Percentiles rank a stretch among this genome's conserved stretches.
phyloP scores from a whole-genome alignment of 495 filamentous ascomycete genomes.

The Annulohypoxylon stygium region DNA sequence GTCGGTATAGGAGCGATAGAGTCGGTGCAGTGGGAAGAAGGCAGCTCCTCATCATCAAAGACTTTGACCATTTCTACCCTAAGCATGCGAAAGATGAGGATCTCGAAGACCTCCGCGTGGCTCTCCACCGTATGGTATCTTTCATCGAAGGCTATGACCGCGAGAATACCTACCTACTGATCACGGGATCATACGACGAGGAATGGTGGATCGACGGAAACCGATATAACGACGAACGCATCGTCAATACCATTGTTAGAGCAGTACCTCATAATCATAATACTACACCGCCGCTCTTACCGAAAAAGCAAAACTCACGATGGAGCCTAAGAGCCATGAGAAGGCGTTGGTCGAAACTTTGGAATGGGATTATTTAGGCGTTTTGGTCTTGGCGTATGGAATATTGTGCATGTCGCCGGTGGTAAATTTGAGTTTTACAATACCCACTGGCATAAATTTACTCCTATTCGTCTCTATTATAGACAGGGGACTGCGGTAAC shows the following conservation, averaged over 20 bases:
- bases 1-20: not conserved
- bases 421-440: not conserved
- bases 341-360: slow-evolving; percentile 2
- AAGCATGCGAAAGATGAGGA: not conserved
- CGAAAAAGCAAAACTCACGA: not conserved
- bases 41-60: slow-evolving; percentile 11
- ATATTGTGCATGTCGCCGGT: not conserved
- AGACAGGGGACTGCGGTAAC: not conserved
- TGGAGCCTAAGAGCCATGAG: not conserved
- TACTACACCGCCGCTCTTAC: not conserved
- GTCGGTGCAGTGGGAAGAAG: not conserved
- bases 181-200: slow-evolving; percentile 1
- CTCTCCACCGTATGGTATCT: not conserved
- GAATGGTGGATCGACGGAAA: slow-evolving; percentile 14
- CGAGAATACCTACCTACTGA: slow-evolving; percentile 6
- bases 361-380: slow-evolving; percentile 2
- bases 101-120: slow-evolving; percentile 8
- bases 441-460: not conserved
- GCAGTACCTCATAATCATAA: slow-evolving; percentile 17
- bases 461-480: not conserved
- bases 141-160: slow-evolving; percentile 6
- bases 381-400: not conserved
- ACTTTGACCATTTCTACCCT: slow-evolving; percentile 12
- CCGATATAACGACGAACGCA: slow-evolving; percentile 4
- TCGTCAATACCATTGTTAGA: slow-evolving; percentile 1